Evolutionary conservation across 2,329 filamentous ascomycete genomes (phyloP), one percentile per base, ranked within the genome.

Genomic region (Ascochyta lentis): DNA sequence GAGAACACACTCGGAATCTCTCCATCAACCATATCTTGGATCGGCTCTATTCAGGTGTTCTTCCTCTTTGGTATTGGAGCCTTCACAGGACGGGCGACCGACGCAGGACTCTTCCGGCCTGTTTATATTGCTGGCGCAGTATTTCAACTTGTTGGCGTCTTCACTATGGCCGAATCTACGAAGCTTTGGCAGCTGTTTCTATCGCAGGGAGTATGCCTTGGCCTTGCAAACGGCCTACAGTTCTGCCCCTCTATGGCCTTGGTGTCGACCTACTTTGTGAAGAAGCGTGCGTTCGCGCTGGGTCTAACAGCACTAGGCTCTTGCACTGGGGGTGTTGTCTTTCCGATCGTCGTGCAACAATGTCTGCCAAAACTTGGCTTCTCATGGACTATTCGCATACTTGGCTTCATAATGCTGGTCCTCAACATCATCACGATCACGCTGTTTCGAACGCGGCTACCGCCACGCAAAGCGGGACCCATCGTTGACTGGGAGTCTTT

Each of bases 351-450:
- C 24, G 70, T 67, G 13, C 67, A 71, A 49, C 66, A 71, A 49
- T 71, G 67, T 24, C 53, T 73, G 10, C 68, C 68, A 23, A 61
- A 49, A 12, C 34, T 72, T 22, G 71, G 70, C n/a, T 89, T 88
- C 63, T 78, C 79, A 0, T 89, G 86, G 85, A 87, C 87, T 0
- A 81, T 88, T 34, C 78, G 86, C 0, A 82, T 83, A 1, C 79
- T 88, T 43, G 87, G 84, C 0, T 82, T 89, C 49, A 79, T 89
- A 24, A 83, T 85, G 19, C 64, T 88, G 3, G 78, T 73, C 0
- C 76, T 71, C 67, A 54, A 67, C 54, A 23, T 59, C 68, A 42
- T 74, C 65, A 44, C 61, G 65, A 53, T 72, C 60, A 6, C 72
- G 64, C 63, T 78, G 67, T 72, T 69, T 67, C 43, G 76, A 68